Base-by-base conservation (phyloP, 192 early-diverging fungal species). In the Radiomyces spectabilis region DNA sequence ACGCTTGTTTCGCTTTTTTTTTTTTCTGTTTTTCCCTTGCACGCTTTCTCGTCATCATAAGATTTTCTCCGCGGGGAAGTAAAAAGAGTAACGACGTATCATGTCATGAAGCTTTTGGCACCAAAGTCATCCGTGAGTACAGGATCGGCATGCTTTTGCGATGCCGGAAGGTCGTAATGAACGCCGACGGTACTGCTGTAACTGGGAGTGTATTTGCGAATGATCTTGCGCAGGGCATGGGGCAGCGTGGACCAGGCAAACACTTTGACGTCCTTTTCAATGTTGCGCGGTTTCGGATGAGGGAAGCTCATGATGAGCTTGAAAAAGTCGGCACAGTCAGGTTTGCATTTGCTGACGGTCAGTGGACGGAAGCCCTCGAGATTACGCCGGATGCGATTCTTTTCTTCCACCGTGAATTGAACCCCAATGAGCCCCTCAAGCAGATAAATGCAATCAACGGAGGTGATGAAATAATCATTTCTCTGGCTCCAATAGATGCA, bases 241-340 rank as follows among this genome's bases (percentile, higher is more conserved):
- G 79, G 65, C n/a, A 92, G 58, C 1, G 77, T 76, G 41, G 78
- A 77, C 89, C 89, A 92, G 5, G 80, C 73, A 67, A 86, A 92
- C 3, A 92, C 86, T 59, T 92, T 92, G 72, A 92, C 81, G 49
- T 92, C 87, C 66, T 92, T 92, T 71, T 88, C 87, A 53, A 88
- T 90, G 73, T 90, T 89, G 31, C 89, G 72, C 16, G 89, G 89
- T 61, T 84, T 87, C 32, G 89, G 87, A 57, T 86, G 82, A 0
- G 83, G 80, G 54, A 86, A 92, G 13, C 75, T 72, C 89, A 92
- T 92, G 61, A 92, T 86, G 54, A 83, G 62, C 63, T 79, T 84
- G 71, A 86, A 92, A 59, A 92, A 88, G n/a, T 79, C 81, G 5
- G 77, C 76, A 31, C 81, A 83, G n/a, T 89, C 82, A 2, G 80